Percentiles rank a stretch among this genome's conserved stretches.
Evolutionary conservation across 2,329 filamentous ascomycete species (phyloP).

Genomic region (Pyrenochaeta sp.): DNA sequence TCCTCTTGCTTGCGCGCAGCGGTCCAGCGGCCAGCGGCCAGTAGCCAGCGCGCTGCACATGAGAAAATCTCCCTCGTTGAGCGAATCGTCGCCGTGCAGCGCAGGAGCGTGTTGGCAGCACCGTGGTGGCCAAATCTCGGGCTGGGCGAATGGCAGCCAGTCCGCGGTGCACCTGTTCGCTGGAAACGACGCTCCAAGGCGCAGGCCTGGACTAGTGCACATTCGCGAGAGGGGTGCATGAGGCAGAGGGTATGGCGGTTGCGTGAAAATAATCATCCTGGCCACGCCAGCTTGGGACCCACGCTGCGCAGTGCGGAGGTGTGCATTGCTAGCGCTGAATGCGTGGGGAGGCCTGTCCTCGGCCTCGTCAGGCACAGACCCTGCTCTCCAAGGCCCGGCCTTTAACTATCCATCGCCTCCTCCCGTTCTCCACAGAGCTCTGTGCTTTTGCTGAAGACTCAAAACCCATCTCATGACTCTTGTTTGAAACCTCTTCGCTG

Average conservation of each 20-base stretch:
- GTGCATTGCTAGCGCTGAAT: not conserved
- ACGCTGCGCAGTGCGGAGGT: conserved; percentile 25
- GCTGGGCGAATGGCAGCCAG: conserved; percentile 26
- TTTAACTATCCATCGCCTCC: conserved; percentile 40
- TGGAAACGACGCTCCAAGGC: conserved; percentile 17
- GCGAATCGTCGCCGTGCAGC: conserved; percentile 20
- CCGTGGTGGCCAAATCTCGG: conserved; percentile 24
- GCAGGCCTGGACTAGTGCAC: conserved; percentile 16
- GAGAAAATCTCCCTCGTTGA: conserved; percentile 11
- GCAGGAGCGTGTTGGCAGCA: conserved; percentile 20
- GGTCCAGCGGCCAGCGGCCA: no score
- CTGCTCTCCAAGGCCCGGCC: conserved; percentile 3
- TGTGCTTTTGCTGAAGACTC: conserved; percentile 27
- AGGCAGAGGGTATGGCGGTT: conserved; percentile 25
- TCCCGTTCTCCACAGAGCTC: conserved; percentile 37
- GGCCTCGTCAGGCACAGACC: not conserved
- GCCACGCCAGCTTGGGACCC: conserved; percentile 18
- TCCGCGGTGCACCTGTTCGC: conserved; percentile 30
- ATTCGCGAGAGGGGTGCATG: conserved; percentile 28
- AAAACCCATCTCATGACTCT: conserved; percentile 29
- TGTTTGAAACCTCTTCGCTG: conserved; percentile 9
- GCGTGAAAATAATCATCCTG: conserved; percentile 25
- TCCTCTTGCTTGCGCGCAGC: no score
- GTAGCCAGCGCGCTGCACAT: not conserved
- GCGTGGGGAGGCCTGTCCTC: not conserved